phyloP scores from a whole-genome alignment of 192 early-diverging fungal genomes.

The Paraglomus occultum region DNA sequence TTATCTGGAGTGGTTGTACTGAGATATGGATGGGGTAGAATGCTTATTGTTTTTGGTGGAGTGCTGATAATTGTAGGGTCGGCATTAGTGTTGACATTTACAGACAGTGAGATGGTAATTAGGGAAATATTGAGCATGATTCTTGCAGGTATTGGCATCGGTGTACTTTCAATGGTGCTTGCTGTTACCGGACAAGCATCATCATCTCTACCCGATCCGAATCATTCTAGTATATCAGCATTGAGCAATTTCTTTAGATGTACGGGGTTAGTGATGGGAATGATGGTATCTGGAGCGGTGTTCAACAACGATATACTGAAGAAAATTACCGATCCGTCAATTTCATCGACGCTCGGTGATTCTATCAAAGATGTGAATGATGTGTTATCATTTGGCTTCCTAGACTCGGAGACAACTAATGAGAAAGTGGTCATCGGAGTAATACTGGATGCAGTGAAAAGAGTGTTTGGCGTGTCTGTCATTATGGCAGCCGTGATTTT shows the following conservation, averaged over 20 bases:
- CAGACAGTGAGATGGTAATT: neutral
- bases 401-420: too few relatives aligned
- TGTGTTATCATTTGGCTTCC: too few relatives aligned
- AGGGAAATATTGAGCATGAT: neutral
- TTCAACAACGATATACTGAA: constrained; percentile 18
- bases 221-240: neutral
- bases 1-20: neutral
- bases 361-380: too few relatives aligned
- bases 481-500: too few relatives aligned
- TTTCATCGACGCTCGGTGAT: too few relatives aligned
- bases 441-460: too few relatives aligned
- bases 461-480: too few relatives aligned
- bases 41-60: constrained; percentile 5
- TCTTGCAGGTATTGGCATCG: constrained; percentile 20
- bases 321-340: too few relatives aligned
- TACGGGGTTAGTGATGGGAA: constrained; percentile 2
- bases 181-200: neutral
- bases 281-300: constrained; percentile 19
- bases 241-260: constrained; percentile 24
- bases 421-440: too few relatives aligned
- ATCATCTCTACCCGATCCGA: neutral
- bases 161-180: constrained; percentile 5
- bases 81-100: constrained; percentile 1
- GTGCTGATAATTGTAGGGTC: neutral
- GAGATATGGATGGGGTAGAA: neutral